These are phyloP conservation scores for Limonomyces culmigenus DNA, from an alignment of 1,284 basidiomycete species.

Conservation along the genomic window DNA sequence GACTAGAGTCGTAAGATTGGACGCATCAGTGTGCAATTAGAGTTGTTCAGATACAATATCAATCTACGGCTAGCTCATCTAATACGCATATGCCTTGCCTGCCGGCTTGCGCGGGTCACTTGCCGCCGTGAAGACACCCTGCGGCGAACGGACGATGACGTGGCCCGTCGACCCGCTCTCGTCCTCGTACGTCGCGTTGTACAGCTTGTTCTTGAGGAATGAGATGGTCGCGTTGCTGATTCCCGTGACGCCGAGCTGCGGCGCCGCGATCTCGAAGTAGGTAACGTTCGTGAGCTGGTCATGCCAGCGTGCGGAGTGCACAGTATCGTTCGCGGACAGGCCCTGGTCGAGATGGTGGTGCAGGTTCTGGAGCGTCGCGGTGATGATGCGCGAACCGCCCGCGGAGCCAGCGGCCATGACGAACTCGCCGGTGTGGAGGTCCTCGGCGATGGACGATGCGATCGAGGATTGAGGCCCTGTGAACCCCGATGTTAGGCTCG, in stretches of 20 bases:
- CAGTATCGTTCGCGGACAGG: conserved; percentile 7
- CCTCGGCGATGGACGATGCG: conserved; percentile 12
- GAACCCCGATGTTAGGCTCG: too few relatives aligned
- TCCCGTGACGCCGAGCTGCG: conserved; percentile 4
- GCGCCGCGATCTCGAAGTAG: conserved; percentile 8
- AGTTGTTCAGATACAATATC: too few relatives aligned
- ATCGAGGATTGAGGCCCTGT: conserved; percentile 15
- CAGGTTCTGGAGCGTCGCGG: conserved; percentile 14
- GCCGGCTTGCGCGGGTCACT: conserved; percentile 11
- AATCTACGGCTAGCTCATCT: too few relatives aligned
- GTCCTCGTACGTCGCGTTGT: conserved; percentile 10
- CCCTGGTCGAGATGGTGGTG: conserved; percentile 12
- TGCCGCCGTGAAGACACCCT: conserved; percentile 10
- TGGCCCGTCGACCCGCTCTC: conserved; percentile 2
- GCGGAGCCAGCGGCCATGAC: conserved; percentile 13
- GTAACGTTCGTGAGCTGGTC: conserved; percentile 12
- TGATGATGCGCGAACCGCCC: conserved; percentile 15
- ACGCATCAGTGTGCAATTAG: too few relatives aligned
- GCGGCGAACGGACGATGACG: conserved; percentile 7
- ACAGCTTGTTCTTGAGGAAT: conserved; percentile 9
- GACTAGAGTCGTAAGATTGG: too few relatives aligned
- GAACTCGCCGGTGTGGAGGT: conserved; percentile 12
- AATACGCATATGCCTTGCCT: too few relatives aligned
- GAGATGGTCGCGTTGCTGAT: conserved; percentile 10
- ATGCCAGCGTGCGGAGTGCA: conserved; percentile 10